Conservation (phyloP, 192 early-diverging fungal genomes). For the Coemansia asiatica region DNA sequence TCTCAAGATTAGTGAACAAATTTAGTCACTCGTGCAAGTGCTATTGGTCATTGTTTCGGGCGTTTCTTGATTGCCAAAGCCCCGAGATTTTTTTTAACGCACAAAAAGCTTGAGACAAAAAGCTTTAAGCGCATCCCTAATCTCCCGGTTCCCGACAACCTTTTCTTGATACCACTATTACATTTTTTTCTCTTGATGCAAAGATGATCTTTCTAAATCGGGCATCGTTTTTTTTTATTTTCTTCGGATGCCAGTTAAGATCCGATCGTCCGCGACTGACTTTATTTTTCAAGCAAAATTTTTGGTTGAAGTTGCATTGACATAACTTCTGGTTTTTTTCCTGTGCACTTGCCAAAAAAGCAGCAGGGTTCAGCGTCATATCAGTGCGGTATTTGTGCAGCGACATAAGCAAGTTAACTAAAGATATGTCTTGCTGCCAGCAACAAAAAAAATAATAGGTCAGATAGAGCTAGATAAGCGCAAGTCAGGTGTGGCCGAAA, state of each 20-base stretch:
- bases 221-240: background rate
- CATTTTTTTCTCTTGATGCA: background rate
- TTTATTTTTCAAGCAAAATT: background rate
- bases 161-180: background rate
- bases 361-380: background rate
- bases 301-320: background rate
- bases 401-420: too few species aligned
- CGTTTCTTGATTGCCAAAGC: conserved; percentile 10
- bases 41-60: conserved; percentile 1
- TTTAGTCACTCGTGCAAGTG: background rate
- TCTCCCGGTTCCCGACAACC: too few species aligned
- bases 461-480: too few species aligned
- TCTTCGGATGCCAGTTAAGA: background rate
- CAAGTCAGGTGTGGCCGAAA: too few species aligned
- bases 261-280: background rate
- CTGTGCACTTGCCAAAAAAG: background rate
- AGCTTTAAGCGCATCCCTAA: background rate
- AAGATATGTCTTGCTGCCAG: too few species aligned
- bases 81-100: background rate
- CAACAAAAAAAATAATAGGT: too few species aligned
- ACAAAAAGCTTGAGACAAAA: background rate
- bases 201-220: background rate
- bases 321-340: background rate
- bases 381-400: too few species aligned
- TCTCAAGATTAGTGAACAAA: too few species aligned